Base-by-base conservation (phyloP, 2,329 filamentous ascomycete genomes). In the Zymoseptoria tritici region DNA sequence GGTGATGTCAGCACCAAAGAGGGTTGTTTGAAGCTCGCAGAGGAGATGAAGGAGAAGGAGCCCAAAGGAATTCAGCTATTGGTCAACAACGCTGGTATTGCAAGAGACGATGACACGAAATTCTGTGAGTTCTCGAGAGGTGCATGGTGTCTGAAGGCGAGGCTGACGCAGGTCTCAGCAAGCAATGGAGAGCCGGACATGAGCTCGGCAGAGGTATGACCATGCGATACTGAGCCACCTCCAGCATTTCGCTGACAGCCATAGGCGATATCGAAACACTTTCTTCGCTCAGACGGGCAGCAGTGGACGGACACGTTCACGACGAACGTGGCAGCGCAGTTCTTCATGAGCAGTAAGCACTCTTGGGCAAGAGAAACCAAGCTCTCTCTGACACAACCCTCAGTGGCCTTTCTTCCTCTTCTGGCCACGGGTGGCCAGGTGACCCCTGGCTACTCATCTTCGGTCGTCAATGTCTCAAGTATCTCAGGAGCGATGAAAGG, bases 71-170 rank as follows among this genome's bases (percentile, higher is more conserved):
- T 84, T 29, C 80, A 84, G 58, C 67, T 84, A 52, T 74, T 83
- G 6, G 78, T 83, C 20, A 82, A 82, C 68, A 82, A 81, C 57
- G 80, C 80, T 8, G 80, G 81, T 1, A 76, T 83, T 57, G 80
- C 81, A 13, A 73, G 75, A 31, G 82, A 84, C 63, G 76, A 81
- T 51, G 74, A 75, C 55, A 83, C 80, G 1, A 78, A 77, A 56
- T 81, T 78, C 66, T 79, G 76, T 54, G 59, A 20, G 64, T 63
- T 11, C 4, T 20, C 29, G 20, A 9, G 22, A 29, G n/a, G 16
- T 31, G 9, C n/a, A 21, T n/a, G 8, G 59, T 13, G 5, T 51
- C 22, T 11, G 19, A n/a, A 52, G 16, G 19, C 6, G 50, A 21
- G 4, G 50, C 50, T 21, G 22, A 52, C 22, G 8, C 20, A 11